phyloP scores from a whole-genome alignment of 2,329 filamentous ascomycete species.

The Aureobasidium sp. region DNA sequence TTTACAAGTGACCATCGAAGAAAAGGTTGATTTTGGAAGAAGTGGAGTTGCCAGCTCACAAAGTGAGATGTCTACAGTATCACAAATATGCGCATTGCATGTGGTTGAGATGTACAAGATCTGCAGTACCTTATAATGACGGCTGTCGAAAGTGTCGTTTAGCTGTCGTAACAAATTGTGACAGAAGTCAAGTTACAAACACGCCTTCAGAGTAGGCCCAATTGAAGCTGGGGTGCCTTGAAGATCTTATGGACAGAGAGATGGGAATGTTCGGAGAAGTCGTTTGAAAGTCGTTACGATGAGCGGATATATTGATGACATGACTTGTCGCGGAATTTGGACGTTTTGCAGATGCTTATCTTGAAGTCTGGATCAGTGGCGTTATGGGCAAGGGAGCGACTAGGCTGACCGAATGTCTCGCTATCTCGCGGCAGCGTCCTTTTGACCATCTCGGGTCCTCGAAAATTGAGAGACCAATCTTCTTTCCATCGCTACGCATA shows the following conservation, averaged over 20 bases:
- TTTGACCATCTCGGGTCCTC: neutral
- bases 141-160: neutral
- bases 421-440: neutral
- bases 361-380: constrained; percentile 5
- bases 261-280: neutral
- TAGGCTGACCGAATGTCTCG: neutral
- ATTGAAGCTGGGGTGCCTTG: too few species aligned
- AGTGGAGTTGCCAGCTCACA: neutral
- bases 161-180: neutral
- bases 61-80: neutral
- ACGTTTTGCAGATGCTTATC: constrained; percentile 1
- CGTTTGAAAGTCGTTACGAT: neutral
- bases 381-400: neutral
- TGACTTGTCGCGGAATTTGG: neutral
- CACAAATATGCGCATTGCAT: neutral
- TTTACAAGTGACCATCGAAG: neutral
- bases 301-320: neutral
- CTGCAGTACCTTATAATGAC: neutral
- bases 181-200: neutral
- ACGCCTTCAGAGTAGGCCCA: neutral
- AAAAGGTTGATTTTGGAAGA: neutral
- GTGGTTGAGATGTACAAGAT: neutral
- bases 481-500: neutral
- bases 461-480: neutral
- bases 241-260: neutral